Evolutionary conservation across 2,329 filamentous ascomycete species (phyloP).

Genomic region (Westerdykella ornata): DNA sequence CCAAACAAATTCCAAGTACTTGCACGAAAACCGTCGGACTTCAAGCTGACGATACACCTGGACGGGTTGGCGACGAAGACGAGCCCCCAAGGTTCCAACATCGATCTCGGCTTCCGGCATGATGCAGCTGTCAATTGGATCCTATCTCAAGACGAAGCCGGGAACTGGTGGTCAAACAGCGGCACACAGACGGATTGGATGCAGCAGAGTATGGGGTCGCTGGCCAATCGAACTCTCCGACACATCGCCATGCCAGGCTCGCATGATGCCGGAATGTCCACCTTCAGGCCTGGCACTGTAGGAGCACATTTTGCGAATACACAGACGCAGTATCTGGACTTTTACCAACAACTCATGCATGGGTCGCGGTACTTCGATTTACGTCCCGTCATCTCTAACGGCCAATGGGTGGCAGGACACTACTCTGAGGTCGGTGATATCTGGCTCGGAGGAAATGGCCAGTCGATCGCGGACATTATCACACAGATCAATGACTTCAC

Average conservation of each 20-base stretch:
- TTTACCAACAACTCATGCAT: constrained; percentile 42
- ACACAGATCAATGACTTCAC: constrained; percentile 40
- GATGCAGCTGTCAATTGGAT: constrained; percentile 35
- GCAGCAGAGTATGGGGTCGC: constrained; percentile 34
- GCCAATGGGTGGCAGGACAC: constrained; percentile 41
- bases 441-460: constrained; percentile 44
- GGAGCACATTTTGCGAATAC: constrained; percentile 40
- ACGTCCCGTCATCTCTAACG: constrained; percentile 38
- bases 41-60: constrained; percentile 27
- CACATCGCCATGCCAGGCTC: constrained; percentile 46
- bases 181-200: constrained; percentile 37
- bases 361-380: constrained; percentile 47
- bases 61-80: constrained; percentile 28
- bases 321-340: constrained; percentile 42
- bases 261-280: constrained; percentile 47
- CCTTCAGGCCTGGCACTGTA: constrained; percentile 36
- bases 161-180: constrained; percentile 33
- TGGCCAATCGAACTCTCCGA: constrained; percentile 39
- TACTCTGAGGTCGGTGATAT: constrained; percentile 36
- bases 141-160: constrained; percentile 31
- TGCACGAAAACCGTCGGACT: constrained; percentile 26
- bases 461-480: constrained; percentile 41
- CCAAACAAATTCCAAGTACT: constrained; percentile 27
- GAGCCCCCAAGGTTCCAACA: constrained; percentile 25
- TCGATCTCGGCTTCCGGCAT: constrained; percentile 33